A percentile compares a stretch with the other conserved stretches of the same genome.
Conservation (phyloP, 192 early-diverging fungal genomes). For the Backusella luteola region DNA sequence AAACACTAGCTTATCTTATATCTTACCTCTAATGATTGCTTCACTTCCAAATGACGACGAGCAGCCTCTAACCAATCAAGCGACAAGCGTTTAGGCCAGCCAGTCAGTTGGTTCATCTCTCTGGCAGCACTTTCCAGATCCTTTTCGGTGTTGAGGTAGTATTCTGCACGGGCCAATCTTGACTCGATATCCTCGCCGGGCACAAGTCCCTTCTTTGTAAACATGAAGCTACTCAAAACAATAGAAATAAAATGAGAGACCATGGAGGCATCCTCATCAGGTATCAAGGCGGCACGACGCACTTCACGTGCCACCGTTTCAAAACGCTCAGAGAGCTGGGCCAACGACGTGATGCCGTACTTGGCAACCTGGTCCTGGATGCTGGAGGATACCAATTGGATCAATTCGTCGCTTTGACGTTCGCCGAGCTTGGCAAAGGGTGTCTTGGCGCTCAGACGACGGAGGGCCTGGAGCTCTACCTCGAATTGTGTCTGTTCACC, state of each 20-base stretch:
- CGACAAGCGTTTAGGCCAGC: constrained; percentile 87
- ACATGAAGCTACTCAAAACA: constrained; percentile 71
- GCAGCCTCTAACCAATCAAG: constrained; percentile 86
- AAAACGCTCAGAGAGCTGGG: constrained; percentile 71
- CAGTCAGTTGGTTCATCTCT: constrained; percentile 89
- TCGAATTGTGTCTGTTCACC: constrained; percentile 60
- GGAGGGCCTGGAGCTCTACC: constrained; percentile 63
- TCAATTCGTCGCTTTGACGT: constrained; percentile 40
- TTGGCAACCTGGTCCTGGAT: constrained; percentile 58
- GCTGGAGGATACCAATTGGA: constrained; percentile 60
- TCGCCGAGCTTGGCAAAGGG: constrained; percentile 34
- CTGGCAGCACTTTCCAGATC: constrained; percentile 86
- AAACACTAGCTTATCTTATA: background rate
- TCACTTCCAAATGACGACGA: constrained; percentile 79
- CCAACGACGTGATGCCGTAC: constrained; percentile 64
- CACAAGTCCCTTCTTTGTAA: constrained; percentile 84
- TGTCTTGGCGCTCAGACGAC: constrained; percentile 48
- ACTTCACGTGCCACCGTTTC: constrained; percentile 67
- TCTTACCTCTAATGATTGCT: constrained; percentile 81
- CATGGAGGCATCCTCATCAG: constrained; percentile 80
- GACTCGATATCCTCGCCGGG: constrained; percentile 86
- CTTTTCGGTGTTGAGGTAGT: constrained; percentile 62
- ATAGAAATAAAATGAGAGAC: constrained; percentile 76
- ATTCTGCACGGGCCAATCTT: constrained; percentile 74
- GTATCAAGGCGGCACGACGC: constrained; percentile 78